phyloP scores from a whole-genome alignment of 148 eudicot genomes.

The Pouteria glomerata region DNA sequence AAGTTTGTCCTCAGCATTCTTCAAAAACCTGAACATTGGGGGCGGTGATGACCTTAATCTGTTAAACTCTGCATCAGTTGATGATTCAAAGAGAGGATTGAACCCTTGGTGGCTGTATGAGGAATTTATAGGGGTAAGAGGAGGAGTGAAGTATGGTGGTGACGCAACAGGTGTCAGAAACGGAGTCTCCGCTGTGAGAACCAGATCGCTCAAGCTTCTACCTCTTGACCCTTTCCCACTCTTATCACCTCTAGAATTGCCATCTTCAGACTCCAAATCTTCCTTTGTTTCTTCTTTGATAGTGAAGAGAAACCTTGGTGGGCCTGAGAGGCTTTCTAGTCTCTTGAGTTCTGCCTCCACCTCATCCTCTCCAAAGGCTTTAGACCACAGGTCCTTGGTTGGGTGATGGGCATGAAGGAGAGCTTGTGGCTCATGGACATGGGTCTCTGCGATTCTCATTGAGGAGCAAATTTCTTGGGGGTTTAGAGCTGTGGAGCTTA shows the following conservation, averaged over 20 bases:
- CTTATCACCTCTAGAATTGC: conserved; percentile 17
- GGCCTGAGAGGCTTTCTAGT: conserved; percentile 31
- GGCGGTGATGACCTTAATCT: conserved; percentile 61
- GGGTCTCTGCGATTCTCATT: conserved; percentile 11
- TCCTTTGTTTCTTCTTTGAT: conserved; percentile 74
- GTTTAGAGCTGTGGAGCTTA: conserved; percentile 23
- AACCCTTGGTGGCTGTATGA: conserved; percentile 19
- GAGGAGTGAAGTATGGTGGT: conserved; percentile 61
- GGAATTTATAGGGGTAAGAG: conserved; percentile 36
- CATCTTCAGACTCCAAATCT: conserved; percentile 71
- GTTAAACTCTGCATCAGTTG: conserved; percentile 60
- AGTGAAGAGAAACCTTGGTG: conserved; percentile 69
- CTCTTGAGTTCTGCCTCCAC: conserved; percentile 22
- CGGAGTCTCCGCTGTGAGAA: conserved; percentile 36
- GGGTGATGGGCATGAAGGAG: conserved; percentile 1
- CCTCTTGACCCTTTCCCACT: conserved; percentile 28
- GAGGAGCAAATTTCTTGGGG: conserved; percentile 22
- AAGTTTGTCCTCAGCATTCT: conserved; percentile 74
- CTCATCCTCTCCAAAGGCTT: conserved; percentile 29
- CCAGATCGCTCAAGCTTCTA: conserved; percentile 48
- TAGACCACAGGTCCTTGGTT: conserved; percentile 22
- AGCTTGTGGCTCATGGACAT: conserved; percentile 26
- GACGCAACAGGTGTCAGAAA: conserved; percentile 60
- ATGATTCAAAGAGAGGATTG: conserved; percentile 39
- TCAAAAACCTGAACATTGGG: conserved; percentile 63